These are phyloP conservation scores for Komagataea norvegica DNA, from an alignment of 1,139 yeast genomes.

Conservation along the genomic window DNA sequence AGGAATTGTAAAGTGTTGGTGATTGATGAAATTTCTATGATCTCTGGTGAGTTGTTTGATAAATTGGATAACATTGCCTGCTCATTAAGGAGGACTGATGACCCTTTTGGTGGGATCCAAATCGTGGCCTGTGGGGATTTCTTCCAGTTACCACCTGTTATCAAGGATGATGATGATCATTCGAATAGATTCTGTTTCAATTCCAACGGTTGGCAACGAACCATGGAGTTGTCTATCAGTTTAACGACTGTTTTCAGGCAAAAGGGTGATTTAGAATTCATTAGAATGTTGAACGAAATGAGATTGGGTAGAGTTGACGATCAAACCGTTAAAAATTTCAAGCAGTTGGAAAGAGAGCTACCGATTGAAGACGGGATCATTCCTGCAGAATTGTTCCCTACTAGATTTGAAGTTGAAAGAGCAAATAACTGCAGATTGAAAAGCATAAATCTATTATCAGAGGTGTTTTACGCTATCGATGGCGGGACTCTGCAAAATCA, in stretches of 20 bases:
- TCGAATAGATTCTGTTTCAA: constrained; percentile 67
- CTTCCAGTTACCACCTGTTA: constrained; percentile 86
- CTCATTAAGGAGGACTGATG: constrained; percentile 40
- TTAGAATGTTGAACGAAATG: constrained; percentile 83
- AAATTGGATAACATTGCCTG: constrained; percentile 65
- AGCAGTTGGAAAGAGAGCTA: constrained; percentile 50
- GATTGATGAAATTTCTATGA: constrained; percentile 88
- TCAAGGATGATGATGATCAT: constrained; percentile 30
- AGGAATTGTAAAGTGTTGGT: constrained; percentile 54
- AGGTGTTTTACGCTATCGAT: constrained; percentile 55
- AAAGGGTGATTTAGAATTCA: constrained; percentile 71
- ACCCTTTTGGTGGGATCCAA: constrained; percentile 89
- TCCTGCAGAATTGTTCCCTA: constrained; percentile 85
- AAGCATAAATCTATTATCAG: constrained; percentile 40
- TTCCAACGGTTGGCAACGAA: constrained; percentile 63
- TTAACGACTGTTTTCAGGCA: constrained; percentile 86
- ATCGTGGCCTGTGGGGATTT: constrained; percentile 84
- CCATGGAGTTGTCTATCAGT: constrained; percentile 62
- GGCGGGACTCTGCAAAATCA: constrained; percentile 50
- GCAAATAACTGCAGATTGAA: constrained; percentile 62
- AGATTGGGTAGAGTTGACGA: constrained; percentile 65
- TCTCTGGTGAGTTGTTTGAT: constrained; percentile 69
- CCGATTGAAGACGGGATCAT: constrained; percentile 60
- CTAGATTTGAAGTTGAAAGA: constrained; percentile 75
- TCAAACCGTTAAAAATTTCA: constrained; percentile 52